Percentiles rank a stretch among this genome's conserved stretches.
These are phyloP conservation scores for Soucietia sequanensis DNA, from an alignment of 805 yeast species.

Conservation along the genomic window DNA sequence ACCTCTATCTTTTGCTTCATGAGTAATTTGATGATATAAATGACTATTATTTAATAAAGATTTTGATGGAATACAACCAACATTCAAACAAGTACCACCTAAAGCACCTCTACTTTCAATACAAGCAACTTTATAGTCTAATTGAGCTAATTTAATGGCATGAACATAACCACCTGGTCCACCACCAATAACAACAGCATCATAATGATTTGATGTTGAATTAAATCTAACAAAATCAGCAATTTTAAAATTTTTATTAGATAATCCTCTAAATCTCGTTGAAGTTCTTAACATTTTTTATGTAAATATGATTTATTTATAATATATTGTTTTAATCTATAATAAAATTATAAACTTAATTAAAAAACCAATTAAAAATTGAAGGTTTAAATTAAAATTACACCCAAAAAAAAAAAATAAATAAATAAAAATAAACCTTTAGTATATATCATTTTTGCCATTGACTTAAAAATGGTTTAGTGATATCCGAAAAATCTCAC, in stretches of 20 bases:
- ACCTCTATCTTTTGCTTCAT: conserved; percentile 85
- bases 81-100: conserved; percentile 98
- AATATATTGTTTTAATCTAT: neutral
- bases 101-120: conserved; percentile 93
- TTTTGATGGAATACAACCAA: conserved; percentile 98
- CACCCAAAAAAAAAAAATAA: too few relatives aligned
- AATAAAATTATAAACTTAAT: neutral
- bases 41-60: conserved; percentile 94
- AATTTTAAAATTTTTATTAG: conserved; percentile 10
- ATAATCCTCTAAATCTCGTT: conserved; percentile 1
- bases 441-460: too few relatives aligned
- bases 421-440: too few relatives aligned
- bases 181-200: conserved; percentile 94
- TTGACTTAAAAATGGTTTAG: conserved; percentile 2
- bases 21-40: conserved; percentile 81
- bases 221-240: conserved; percentile 40
- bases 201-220: conserved; percentile 62
- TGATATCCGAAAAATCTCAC: conserved; percentile 3
- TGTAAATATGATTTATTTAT: neutral
- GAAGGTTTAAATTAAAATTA: too few relatives aligned
- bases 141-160: conserved; percentile 97
- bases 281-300: conserved; percentile 20
- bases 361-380: neutral
- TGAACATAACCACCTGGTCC: conserved; percentile 99
- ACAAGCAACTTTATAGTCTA: conserved; percentile 93